Percentiles rank a stretch among this genome's conserved stretches.
Conservation (phyloP, 1,139 yeast species). For the Lodderomyces parapsilosis region DNA sequence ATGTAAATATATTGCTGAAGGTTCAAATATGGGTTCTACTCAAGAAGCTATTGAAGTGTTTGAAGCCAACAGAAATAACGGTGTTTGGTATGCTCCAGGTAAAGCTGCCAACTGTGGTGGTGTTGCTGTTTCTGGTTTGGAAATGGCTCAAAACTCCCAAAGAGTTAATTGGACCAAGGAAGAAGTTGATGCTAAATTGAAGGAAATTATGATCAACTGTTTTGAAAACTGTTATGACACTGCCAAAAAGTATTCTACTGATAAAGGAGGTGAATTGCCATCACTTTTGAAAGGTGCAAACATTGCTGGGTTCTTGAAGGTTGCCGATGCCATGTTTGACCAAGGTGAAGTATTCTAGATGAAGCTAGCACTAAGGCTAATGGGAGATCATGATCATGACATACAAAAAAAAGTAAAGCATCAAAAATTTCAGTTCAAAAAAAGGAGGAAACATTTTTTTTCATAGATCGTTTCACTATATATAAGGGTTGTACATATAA, state of each 20-base stretch:
- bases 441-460: neutral
- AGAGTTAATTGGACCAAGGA: constrained; percentile 86
- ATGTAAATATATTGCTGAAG: constrained; percentile 93
- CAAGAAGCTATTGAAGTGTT: constrained; percentile 94
- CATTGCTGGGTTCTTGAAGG: constrained; percentile 98
- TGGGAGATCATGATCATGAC: neutral
- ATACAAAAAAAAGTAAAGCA: neutral
- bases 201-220: constrained; percentile 89
- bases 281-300: constrained; percentile 98
- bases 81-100: constrained; percentile 98
- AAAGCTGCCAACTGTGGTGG: constrained; percentile 99
- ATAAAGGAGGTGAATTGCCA: constrained; percentile 66
- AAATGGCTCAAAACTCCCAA: constrained; percentile 99
- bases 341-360: constrained; percentile 81
- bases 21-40: constrained; percentile 99
- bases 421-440: neutral
- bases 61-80: constrained; percentile 78
- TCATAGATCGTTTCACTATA: neutral
- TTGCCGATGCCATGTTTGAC: constrained; percentile 96
- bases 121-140: constrained; percentile 97
- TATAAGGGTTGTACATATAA: neutral
- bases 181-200: constrained; percentile 84
- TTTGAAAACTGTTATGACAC: constrained; percentile 91
- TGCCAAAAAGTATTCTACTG: constrained; percentile 77
- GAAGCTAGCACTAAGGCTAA: neutral